A percentile compares a stretch with the other conserved stretches of the same genome.
Evolutionary conservation across 2,329 filamentous ascomycete genomes (phyloP).

Genomic region (Diaporthe helianthi): DNA sequence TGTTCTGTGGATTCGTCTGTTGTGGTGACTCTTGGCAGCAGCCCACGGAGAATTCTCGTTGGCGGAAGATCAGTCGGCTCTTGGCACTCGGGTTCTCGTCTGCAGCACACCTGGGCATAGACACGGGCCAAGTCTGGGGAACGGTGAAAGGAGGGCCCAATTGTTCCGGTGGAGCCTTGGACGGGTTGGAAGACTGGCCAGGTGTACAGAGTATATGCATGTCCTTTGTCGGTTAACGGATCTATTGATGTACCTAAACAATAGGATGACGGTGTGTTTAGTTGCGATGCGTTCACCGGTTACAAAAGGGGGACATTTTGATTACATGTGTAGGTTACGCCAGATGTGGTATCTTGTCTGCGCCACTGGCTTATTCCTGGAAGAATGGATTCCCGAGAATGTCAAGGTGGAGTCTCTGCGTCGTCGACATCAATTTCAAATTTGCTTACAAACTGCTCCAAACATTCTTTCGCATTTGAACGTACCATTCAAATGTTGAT

Average conservation of each 20-base stretch:
- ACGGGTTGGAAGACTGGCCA: background rate
- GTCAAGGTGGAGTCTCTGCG: background rate
- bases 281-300: background rate
- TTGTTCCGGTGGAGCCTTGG: background rate
- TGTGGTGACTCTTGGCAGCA: slow-evolving; percentile 1
- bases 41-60: slow-evolving; percentile 11
- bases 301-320: background rate
- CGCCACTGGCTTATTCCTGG: too few species aligned
- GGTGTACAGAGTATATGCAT: too few species aligned
- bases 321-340: too few species aligned
- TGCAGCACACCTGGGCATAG: too few species aligned
- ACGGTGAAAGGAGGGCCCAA: background rate
- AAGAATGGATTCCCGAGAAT: background rate
- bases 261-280: background rate
- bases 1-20: background rate
- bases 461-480: background rate
- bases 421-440: too few species aligned
- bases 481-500: background rate
- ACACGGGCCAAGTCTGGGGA: slow-evolving; percentile 1
- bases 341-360: background rate
- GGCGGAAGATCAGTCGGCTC: slow-evolving; percentile 8
- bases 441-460: background rate
- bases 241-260: background rate
- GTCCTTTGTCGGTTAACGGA: background rate
- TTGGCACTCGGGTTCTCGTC: background rate